Evolutionary conservation across 2,329 filamentous ascomycete genomes (phyloP), one percentile per base, ranked within the genome.

Genomic region (Diaporthe longicolla): DNA sequence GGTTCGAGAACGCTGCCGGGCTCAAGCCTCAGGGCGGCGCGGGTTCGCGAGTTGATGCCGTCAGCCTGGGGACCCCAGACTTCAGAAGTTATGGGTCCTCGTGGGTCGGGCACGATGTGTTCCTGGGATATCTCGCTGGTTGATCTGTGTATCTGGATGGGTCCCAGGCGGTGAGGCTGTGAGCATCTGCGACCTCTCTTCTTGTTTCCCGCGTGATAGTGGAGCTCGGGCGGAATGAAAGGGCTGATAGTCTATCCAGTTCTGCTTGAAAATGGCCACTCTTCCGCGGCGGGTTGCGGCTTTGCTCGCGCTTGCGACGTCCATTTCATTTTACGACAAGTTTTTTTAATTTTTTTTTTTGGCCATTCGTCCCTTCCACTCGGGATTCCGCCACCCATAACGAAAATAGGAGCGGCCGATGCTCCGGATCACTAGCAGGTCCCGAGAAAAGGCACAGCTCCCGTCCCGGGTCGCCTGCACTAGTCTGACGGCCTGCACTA

Each of bases 21-120:
- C 70, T 63, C 43, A 63, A 32, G 70, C 57, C 57, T 50, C 43
- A 63, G 48, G 32, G 70, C 57, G 70, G 70, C 57, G 54, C 70
- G 45, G 45, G 57, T n/a, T 71, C 10, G 10, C 24, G 26, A 50
- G 68, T 35, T 37, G 70, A 71, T 61, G 50, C 57, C 69, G 69
- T 52, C 40, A 71, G 43, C 43, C 69, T 63, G 69, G 69, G 69
- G 58, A 71, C 45, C 69, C 68, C 69, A 59, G 58, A 52, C 57
- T 48, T 63, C 35, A 37, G 54, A 24, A 43, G 61, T 54, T 43
- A 52, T 52, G 69, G 32, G 45, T n/a, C 32, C 57, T 71, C 57
- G 57, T 71, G 70, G 70, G 43, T 55, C n/a, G 37, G 24, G n/a
- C 48, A 55, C 45, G 55, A 61, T 59, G 45, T 43, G 35, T 52